Conservation (phyloP, 441 rosid species). For the Gossypium aridum region DNA sequence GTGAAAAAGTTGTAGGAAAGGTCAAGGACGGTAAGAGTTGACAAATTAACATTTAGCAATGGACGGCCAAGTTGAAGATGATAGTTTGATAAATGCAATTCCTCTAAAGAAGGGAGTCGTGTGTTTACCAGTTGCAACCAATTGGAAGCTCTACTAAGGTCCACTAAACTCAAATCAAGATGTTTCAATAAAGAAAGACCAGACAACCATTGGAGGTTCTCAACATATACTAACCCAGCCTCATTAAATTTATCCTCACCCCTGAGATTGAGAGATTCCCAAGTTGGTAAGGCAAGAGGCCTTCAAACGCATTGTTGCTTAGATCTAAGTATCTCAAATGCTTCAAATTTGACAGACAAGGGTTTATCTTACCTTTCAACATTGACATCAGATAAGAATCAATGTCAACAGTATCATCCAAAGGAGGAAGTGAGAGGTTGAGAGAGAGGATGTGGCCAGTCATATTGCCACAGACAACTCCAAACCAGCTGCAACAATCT, state of each 20-base stretch:
- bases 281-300: constrained; percentile 11
- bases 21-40: constrained; percentile 3
- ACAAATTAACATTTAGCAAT: neutral
- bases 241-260: neutral
- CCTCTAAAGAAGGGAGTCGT: neutral
- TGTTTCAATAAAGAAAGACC: constrained; percentile 6
- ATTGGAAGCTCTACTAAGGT: neutral
- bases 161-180: neutral
- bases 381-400: neutral
- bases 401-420: neutral
- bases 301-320: neutral
- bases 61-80: neutral
- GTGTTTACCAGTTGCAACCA: constrained; percentile 1
- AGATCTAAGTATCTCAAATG: neutral
- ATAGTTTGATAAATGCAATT: neutral
- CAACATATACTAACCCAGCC: neutral
- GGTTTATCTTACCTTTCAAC: constrained; percentile 6
- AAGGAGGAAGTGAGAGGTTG: neutral
- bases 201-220: constrained; percentile 9
- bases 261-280: constrained; percentile 11
- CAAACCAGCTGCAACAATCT: neutral
- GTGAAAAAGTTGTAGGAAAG: neutral
- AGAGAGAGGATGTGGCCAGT: constrained; percentile 15
- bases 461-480: constrained; percentile 9
- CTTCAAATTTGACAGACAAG: constrained; percentile 4